These are phyloP conservation scores for Peronospora belbahrii DNA, from an alignment of 352 stramenopile genomes.

Conservation along the genomic window DNA sequence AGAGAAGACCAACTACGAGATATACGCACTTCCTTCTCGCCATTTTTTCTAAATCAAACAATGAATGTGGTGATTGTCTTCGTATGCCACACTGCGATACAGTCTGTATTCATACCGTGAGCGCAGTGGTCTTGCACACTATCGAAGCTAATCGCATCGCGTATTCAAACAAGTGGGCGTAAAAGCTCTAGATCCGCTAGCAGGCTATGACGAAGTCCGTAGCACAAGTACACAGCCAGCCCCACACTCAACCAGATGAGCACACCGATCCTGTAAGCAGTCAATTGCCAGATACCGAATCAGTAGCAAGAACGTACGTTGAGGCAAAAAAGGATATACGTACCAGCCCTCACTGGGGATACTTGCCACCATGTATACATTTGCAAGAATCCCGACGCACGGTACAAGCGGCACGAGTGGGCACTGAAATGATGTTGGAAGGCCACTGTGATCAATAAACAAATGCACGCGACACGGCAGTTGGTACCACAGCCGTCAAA, in stretches of 20 bases:
- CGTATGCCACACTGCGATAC: too few relatives aligned
- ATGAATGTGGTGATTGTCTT: too few relatives aligned
- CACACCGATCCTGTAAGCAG: constrained; percentile 50
- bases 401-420: constrained; percentile 50
- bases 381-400: constrained; percentile 51
- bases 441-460: constrained; percentile 7
- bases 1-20: too few relatives aligned
- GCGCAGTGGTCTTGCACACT: not conserved
- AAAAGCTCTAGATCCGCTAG: constrained; percentile 26
- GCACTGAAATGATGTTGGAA: constrained; percentile 47
- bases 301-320: not conserved
- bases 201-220: constrained; percentile 71
- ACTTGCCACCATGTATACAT: constrained; percentile 63
- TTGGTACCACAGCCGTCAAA: not conserved
- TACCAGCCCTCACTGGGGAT: constrained; percentile 51
- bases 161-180: constrained; percentile 23
- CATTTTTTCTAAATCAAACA: too few relatives aligned
- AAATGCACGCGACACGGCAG: not conserved
- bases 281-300: constrained; percentile 1
- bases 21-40: too few relatives aligned
- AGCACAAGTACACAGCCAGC: constrained; percentile 63
- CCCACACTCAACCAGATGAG: constrained; percentile 59
- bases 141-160: not conserved
- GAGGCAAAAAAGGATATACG: constrained; percentile 3
- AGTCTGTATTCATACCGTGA: not conserved